Base-by-base conservation (phyloP, 257 asterid species). In the Salvia rosmarinus region DNA sequence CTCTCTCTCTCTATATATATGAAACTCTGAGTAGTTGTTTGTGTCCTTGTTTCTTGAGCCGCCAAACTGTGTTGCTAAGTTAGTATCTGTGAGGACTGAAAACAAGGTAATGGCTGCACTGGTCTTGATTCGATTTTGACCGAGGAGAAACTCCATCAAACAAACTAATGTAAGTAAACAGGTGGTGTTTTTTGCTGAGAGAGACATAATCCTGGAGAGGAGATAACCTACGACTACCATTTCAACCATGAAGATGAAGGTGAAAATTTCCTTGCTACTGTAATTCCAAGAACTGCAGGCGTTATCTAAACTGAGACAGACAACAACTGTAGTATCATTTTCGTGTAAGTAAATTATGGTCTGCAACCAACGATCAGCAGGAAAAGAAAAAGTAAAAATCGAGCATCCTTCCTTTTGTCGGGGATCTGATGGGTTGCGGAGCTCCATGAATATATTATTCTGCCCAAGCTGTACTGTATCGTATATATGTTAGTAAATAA, bases 191-290 rank as follows among this genome's bases (percentile, higher is more conserved):
- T 78, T 82, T 16, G 88, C 89, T 20, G 88, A 85, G 68, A 85
- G 95, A 76, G 91, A 85, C 49, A 79, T 85, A 71, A 82, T 75
- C 95, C 95, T 21, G 95, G 95, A 55, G 95, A 88, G 84, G 95
- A 88, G 84, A 82, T 85, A 40, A 85, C 89, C 0, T 88, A 88
- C 58, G 95, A 88, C 71, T 85, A 88, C 82, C 88, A 84, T 74
- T 88, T 88, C 72, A 88, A 85, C 83, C 86, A 85, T 61, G 95
- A 88, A 69, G 91, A 83, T 57, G 95, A 83, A 54, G 89, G 89
- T 47, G 79, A 82, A 52, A 82, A 69, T 79, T 87, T 60, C 84
- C 83, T 5, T 85, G 94, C 79, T 82, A 75, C 62, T 87, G 94
- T 63, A 82, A 82, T 25, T 82, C 89, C 9, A 77, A 75, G 72